phyloP scores from a whole-genome alignment of 2,329 filamentous ascomycete genomes.

The Truncatella angustata region DNA sequence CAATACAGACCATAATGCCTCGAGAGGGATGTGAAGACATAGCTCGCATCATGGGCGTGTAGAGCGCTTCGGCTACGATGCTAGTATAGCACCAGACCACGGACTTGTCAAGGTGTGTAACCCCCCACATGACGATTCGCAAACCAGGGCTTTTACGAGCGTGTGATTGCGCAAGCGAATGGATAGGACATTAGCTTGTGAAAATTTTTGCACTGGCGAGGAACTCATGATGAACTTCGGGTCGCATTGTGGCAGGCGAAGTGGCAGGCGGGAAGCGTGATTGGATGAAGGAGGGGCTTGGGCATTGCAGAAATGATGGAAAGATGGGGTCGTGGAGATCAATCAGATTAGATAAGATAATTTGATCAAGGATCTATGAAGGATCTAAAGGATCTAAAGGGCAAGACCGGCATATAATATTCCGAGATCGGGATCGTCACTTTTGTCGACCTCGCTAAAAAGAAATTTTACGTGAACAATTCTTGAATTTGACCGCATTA shows the following conservation, averaged over 20 bases:
- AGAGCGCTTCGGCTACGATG: too few relatives aligned
- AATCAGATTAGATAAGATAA: constrained; percentile 9
- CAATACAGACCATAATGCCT: too few relatives aligned
- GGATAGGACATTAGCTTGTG: not conserved
- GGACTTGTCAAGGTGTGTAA: too few relatives aligned
- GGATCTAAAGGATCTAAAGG: not conserved
- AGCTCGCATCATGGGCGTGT: too few relatives aligned
- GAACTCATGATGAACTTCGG: not conserved
- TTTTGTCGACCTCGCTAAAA: not conserved
- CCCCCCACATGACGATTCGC: not conserved
- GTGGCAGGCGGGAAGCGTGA: not conserved
- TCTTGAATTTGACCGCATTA: too few relatives aligned
- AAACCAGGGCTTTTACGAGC: not conserved
- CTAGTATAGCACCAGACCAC: not conserved
- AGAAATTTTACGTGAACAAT: not conserved
- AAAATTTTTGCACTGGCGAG: constrained; percentile 1
- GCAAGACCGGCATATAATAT: not conserved
- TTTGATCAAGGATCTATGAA: not conserved
- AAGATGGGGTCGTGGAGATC: constrained; percentile 2
- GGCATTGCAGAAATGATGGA: not conserved
- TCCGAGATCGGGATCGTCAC: not conserved
- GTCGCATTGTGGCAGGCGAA: not conserved
- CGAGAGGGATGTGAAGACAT: too few relatives aligned
- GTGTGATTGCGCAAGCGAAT: not conserved
- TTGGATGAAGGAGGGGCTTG: not conserved